Percentiles rank a stretch among this genome's conserved stretches.
These are phyloP conservation scores for Barnettozyma sp. DNA, from an alignment of 805 yeast genomes.

Conservation along the genomic window DNA sequence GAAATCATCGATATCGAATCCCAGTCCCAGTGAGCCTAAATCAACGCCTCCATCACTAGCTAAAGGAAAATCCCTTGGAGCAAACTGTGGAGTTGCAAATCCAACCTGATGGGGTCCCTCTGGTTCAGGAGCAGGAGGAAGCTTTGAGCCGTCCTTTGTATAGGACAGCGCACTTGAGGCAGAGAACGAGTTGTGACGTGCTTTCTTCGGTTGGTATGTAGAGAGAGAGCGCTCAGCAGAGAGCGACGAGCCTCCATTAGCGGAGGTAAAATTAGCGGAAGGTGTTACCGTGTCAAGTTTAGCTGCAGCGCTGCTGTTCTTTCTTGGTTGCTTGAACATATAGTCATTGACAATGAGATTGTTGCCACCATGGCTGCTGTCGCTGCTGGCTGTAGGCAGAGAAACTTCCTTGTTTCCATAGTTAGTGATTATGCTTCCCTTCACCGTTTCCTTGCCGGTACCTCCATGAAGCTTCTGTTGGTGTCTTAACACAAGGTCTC, in stretches of 20 bases:
- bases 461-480: constrained; percentile 82
- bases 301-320: neutral
- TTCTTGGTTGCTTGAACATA: constrained; percentile 1
- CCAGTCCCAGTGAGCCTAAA: constrained; percentile 31
- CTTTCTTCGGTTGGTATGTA: constrained; percentile 19
- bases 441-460: constrained; percentile 22
- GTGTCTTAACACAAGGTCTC: constrained; percentile 84
- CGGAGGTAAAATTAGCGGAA: neutral
- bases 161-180: constrained; percentile 36
- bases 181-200: constrained; percentile 39
- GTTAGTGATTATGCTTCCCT: constrained; percentile 32
- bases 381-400: constrained; percentile 27
- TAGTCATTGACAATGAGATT: constrained; percentile 6
- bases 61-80: constrained; percentile 37
- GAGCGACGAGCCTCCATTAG: constrained; percentile 1
- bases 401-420: constrained; percentile 33
- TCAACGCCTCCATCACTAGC: constrained; percentile 33
- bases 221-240: neutral
- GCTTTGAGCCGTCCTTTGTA: constrained; percentile 13
- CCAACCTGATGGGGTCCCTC: constrained; percentile 66
- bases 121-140: constrained; percentile 11
- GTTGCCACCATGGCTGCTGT: no score
- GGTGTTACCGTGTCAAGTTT: neutral
- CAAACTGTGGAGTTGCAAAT: constrained; percentile 73
- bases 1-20: constrained; percentile 20